A percentile compares a stretch with the other conserved stretches of the same genome.
Evolutionary conservation across 169 alveolate species (phyloP).

Genomic region (Plasmodium adleri): DNA sequence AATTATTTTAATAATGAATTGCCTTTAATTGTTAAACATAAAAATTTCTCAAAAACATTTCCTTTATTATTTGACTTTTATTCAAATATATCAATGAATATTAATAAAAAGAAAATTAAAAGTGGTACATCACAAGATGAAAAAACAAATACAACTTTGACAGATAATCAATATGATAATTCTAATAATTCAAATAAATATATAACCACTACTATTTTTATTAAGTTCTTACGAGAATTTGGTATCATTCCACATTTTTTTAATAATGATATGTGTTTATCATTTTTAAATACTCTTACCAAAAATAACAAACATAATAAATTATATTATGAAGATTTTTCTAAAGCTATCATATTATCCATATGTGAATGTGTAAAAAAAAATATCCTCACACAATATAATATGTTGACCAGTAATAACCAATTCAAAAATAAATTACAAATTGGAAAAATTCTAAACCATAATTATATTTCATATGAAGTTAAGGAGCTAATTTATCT

Average conservation of each 20-base stretch:
- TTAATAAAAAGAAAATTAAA: background rate
- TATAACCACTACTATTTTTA: constrained; percentile 79
- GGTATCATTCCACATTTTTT: constrained; percentile 83
- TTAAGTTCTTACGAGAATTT: constrained; percentile 83
- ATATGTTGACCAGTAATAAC: constrained; percentile 44
- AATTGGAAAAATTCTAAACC: constrained; percentile 54
- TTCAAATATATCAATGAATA: constrained; percentile 23
- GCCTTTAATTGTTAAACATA: constrained; percentile 59
- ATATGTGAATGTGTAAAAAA: constrained; percentile 75
- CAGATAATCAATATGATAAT: too few species aligned
- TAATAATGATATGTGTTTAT: constrained; percentile 20
- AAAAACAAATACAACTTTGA: background rate
- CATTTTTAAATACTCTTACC: constrained; percentile 19
- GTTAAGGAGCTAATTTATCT: constrained; percentile 74
- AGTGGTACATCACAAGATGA: background rate
- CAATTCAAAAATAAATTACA: constrained; percentile 32
- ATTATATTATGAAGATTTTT: constrained; percentile 68
- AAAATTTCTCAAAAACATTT: constrained; percentile 60
- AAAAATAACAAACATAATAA: constrained; percentile 20
- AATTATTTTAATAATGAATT: constrained; percentile 52
- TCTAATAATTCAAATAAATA: constrained; percentile 9
- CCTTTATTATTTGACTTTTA: constrained; percentile 74
- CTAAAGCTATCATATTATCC: constrained; percentile 66
- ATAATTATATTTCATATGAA: constrained; percentile 55
- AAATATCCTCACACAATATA: constrained; percentile 64